Conservation (phyloP, 441 rosid genomes). For the Biscutella laevigata region DNA sequence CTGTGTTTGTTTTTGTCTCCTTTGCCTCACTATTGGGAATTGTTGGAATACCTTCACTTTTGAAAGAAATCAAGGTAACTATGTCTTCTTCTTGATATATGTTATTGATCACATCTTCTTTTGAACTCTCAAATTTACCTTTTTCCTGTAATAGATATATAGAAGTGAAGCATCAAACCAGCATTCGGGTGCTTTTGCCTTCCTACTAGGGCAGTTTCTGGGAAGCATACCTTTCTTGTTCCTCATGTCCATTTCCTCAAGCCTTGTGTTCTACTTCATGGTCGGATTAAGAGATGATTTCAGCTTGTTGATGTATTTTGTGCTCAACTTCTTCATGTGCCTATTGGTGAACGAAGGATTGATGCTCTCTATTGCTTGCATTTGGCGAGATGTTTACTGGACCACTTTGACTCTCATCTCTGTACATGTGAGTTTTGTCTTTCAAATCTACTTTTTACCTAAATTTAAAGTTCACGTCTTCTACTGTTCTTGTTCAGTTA, state of each 20-base stretch:
- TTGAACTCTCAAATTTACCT: background rate
- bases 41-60: constrained; percentile 66
- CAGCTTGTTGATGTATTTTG: constrained; percentile 97
- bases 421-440: constrained; percentile 49
- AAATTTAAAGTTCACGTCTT: background rate
- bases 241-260: constrained; percentile 89
- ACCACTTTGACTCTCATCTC: constrained; percentile 53
- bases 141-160: constrained; percentile 46
- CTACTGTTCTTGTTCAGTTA: background rate
- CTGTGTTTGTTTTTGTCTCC: constrained; percentile 74
- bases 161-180: constrained; percentile 74
- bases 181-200: constrained; percentile 89
- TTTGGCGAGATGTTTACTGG: constrained; percentile 81
- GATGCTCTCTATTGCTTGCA: constrained; percentile 54
- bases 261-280: constrained; percentile 94
- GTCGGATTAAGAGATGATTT: constrained; percentile 75
- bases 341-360: constrained; percentile 88
- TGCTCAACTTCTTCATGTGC: constrained; percentile 88
- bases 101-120: background rate
- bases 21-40: constrained; percentile 83
- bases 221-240: constrained; percentile 96
- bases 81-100: constrained; percentile 4
- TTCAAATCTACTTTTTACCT: background rate
- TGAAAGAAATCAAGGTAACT: constrained; percentile 75
- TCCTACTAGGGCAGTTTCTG: constrained; percentile 80